Conservation (phyloP, 257 asterid genomes). For the Fraxinus americana region DNA sequence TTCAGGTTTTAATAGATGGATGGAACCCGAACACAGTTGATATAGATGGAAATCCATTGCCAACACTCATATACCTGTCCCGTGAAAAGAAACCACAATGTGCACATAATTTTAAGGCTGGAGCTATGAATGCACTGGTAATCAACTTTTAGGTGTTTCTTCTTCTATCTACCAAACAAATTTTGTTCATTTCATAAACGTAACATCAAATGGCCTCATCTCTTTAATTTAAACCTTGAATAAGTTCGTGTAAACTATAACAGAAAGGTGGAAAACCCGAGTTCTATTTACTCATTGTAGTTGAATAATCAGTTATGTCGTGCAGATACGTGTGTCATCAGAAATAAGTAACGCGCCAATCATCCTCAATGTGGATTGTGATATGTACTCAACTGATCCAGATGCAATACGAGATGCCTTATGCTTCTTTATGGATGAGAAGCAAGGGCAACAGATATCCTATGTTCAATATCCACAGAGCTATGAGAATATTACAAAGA, state of each 20-base stretch:
- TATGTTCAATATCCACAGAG: slow-evolving; percentile 71
- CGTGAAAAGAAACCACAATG: slow-evolving; percentile 48
- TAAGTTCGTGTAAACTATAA: background rate
- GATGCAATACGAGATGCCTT: slow-evolving; percentile 59
- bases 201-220: background rate
- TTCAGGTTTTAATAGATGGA: slow-evolving; percentile 37
- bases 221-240: no score
- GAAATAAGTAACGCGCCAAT: slow-evolving; percentile 74
- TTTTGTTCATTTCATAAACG: no score
- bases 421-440: slow-evolving; percentile 79
- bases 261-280: background rate
- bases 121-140: slow-evolving; percentile 61
- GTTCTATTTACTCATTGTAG: background rate
- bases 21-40: slow-evolving; percentile 36
- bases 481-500: slow-evolving; percentile 49
- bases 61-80: slow-evolving; percentile 48
- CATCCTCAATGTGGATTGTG: slow-evolving; percentile 83
- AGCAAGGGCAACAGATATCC: slow-evolving; percentile 44
- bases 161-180: background rate
- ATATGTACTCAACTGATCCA: slow-evolving; percentile 82
- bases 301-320: background rate
- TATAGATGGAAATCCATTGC: slow-evolving; percentile 39
- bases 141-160: background rate
- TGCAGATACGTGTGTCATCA: slow-evolving; percentile 76
- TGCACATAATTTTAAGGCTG: slow-evolving; percentile 60